These are phyloP conservation scores for Calonectria ilicicola DNA, from an alignment of 2,329 filamentous ascomycete species.

Conservation along the genomic window DNA sequence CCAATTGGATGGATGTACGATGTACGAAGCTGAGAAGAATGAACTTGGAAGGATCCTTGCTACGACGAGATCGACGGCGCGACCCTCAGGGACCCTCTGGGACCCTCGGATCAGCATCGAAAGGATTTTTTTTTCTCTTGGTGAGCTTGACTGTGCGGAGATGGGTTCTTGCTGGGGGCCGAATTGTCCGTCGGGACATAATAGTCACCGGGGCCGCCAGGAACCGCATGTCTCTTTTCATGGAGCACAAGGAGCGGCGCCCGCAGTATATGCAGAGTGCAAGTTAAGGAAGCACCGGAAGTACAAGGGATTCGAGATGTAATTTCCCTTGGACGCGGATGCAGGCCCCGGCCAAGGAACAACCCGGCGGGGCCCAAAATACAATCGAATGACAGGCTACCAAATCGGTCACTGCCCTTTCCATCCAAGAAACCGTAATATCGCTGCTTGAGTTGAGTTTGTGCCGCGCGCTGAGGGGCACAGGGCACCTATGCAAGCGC, in stretches of 20 bases:
- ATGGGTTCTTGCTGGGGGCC: neutral
- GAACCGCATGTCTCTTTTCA: neutral
- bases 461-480: neutral
- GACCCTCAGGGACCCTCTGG: neutral
- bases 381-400: slow-evolving; percentile 12
- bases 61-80: slow-evolving; percentile 5
- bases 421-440: neutral
- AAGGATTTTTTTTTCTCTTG: neutral
- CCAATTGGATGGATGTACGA: neutral
- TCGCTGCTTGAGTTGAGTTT: slow-evolving; percentile 4
- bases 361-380: slow-evolving; percentile 12
- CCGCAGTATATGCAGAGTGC: neutral
- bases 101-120: slow-evolving; percentile 10
- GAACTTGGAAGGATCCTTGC: slow-evolving; percentile 6
- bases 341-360: slow-evolving; percentile 17
- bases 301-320: slow-evolving; percentile 7
- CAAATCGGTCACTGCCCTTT: slow-evolving; percentile 3
- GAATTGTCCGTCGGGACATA: neutral
- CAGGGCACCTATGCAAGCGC: neutral
- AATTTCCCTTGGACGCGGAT: slow-evolving; percentile 17
- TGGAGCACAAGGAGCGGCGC: neutral
- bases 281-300: slow-evolving; percentile 1
- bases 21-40: neutral
- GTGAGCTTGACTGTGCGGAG: slow-evolving; percentile 1
- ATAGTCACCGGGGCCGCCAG: neutral